phyloP scores from a whole-genome alignment of 2,329 filamentous ascomycete genomes.

The Ophiostoma triangulosporum region DNA sequence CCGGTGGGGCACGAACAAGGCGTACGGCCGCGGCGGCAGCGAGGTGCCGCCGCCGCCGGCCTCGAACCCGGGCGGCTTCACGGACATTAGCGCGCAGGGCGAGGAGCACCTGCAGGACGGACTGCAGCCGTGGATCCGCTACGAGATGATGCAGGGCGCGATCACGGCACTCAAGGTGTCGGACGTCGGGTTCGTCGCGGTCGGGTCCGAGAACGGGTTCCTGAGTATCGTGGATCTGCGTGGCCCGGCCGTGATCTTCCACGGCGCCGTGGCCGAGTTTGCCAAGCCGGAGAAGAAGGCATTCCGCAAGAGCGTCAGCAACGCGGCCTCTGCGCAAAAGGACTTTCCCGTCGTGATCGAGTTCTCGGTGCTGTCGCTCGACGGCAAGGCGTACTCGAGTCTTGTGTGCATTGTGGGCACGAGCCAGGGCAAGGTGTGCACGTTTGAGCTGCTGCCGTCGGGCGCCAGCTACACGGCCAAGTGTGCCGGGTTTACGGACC shows the following conservation, averaged over 20 bases:
- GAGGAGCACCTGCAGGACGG: conserved; percentile 60
- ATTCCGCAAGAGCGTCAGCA: conserved; percentile 40
- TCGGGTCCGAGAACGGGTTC: conserved; percentile 71
- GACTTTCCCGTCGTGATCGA: conserved; percentile 77
- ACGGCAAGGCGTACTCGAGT: conserved; percentile 90
- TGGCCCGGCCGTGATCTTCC: conserved; percentile 73
- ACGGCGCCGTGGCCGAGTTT: conserved; percentile 58
- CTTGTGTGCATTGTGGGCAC: conserved; percentile 89
- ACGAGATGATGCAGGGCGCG: conserved; percentile 71
- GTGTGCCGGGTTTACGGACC: conserved; percentile 50
- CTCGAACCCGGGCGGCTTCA: conserved; percentile 54
- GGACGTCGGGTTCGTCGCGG: conserved; percentile 85
- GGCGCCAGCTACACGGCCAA: conserved; percentile 59
- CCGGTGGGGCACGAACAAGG: conserved; percentile 71
- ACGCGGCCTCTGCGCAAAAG: conserved; percentile 19
- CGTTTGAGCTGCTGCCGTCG: conserved; percentile 78
- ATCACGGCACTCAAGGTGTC: conserved; percentile 71
- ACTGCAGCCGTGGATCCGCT: conserved; percentile 57
- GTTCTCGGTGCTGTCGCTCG: conserved; percentile 86
- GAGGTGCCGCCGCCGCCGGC: conserved; percentile 24
- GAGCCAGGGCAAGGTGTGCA: conserved; percentile 67
- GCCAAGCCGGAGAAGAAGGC: conserved; percentile 61
- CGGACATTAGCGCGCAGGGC: conserved; percentile 57
- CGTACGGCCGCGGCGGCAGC: conserved; percentile 41
- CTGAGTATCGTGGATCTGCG: conserved; percentile 77